Evolutionary conservation across 2,329 filamentous ascomycete species (phyloP), one percentile per base, ranked within the genome.

Genomic region (Raffaelea ambrosiae): DNA sequence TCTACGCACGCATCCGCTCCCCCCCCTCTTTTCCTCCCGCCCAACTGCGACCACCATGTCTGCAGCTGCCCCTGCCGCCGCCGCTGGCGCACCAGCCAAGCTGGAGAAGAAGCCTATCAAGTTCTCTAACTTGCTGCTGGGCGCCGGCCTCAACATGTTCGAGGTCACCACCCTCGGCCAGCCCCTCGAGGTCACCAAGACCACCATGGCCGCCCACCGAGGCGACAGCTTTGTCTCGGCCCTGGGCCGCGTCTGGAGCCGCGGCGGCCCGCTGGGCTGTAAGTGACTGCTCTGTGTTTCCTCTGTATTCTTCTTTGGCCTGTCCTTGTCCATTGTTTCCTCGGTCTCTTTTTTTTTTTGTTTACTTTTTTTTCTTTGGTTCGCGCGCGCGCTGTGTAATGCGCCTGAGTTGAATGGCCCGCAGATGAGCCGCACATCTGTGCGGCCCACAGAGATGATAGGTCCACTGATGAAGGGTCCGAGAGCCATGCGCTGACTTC

Each of bases 81-180:
- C 64, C 63, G 68, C 70, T 72, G 66, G 68, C 72, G 66, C 64
- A 58, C 67, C 55, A 59, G 68, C 69, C 55, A 72, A 67, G 69
- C 74, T 94, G 66, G 90, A 96, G 84, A 97, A 97, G 86, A 97
- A 97, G 82, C 93, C 93, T 58, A 81, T 98, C 81, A 97, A 96
- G 82, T 97, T 97, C 79, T 95, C 89, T 76, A 98, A 98, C 75
- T 71, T 98, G 79, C 76, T 98, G 63, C 81, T 96, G 61, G 90
- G 90, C 64, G 87, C 88, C 65, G 88, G 89, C 60, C 80, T 96
- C 72, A 96, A 95, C 78, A 74, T 96, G 80, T 96, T 96, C 69
- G 90, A 96, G 82, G 76, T 85, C 64, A 79, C 74, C 55, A 77
- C 76, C 50, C 68, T 77, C 56, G 72, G 73, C 57, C 77, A 94